phyloP scores from a whole-genome alignment of 495 filamentous ascomycete genomes.

The Neurospora cerealis region DNA sequence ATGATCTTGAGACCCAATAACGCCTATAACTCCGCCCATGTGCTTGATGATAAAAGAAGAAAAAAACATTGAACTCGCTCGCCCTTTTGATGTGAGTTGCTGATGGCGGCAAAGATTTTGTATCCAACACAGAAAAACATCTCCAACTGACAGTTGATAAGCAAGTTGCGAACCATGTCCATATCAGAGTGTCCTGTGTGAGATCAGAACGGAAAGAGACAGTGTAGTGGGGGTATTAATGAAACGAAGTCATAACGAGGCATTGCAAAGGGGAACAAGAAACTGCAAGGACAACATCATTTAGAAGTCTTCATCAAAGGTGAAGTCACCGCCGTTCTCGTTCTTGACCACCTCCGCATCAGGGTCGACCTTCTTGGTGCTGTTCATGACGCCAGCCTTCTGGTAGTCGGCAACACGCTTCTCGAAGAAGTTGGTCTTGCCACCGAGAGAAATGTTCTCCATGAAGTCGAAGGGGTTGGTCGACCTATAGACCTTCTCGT shows the following conservation, averaged over 20 bases:
- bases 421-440: constrained; percentile 99
- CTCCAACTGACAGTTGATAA: neutral
- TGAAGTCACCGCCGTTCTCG: constrained; percentile 69
- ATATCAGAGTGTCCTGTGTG: neutral
- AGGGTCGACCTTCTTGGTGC: constrained; percentile 67
- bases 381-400: constrained; percentile 97
- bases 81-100: neutral
- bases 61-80: neutral
- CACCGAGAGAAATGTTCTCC: constrained; percentile 96
- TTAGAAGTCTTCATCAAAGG: constrained; percentile 97
- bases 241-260: constrained; percentile 8
- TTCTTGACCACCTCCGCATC: constrained; percentile 41
- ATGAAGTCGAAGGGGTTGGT: constrained; percentile 99
- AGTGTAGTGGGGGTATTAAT: constrained; percentile 6
- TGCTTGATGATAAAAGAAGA: neutral
- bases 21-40: neutral
- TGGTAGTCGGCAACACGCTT: constrained; percentile 99
- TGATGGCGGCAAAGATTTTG: neutral
- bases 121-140: neutral
- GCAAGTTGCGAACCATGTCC: neutral
- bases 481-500: constrained; percentile 83
- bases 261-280: neutral
- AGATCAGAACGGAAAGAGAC: constrained; percentile 2
- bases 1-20: neutral
- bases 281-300: constrained; percentile 8